Evolutionary conservation across 2,329 filamentous ascomycete species (phyloP), one percentile per base, ranked within the genome.

Genomic region (Diaporthe sp.): DNA sequence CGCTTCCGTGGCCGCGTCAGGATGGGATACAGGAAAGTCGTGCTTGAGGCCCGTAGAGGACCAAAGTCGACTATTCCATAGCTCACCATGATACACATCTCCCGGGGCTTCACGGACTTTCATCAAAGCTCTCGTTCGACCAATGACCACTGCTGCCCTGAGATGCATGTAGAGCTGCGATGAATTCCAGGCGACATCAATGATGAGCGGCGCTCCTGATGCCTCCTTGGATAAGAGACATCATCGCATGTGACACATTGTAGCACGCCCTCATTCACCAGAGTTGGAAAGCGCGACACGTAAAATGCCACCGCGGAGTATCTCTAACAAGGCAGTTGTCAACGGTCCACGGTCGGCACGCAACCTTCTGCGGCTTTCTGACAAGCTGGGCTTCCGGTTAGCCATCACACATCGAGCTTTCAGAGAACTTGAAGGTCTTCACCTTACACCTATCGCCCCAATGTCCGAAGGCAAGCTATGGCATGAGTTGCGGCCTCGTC

Each of bases 231-330:
- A 9, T 25, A 15, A 1, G 4, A 55, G 25, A 31, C 25, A 19
- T 42, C 34, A 42, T 61, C 34, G 57, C 4, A 25, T 42, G 22
- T 55, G 25, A 55, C 17, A 37, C 28, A 19, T 22, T 28, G 55
- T 34, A 58, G 31, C 28, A 58, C 55, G 31, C 28, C 10, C n/a
- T 34, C 28, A 34, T 34, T 31, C 55, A 1, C 37, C n/a, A 28
- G 15, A 62, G 53, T 37, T 49, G n/a, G 37, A 57, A 73, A 62
- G 70, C 59, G 34, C 61, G 46, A 53, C 42, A 28, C 15, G 51
- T 44, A 28, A 44, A 37, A 6, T n/a, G 37, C 34, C 19, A 13
- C n/a, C 19, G 49, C n/a, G 44, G 58, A 22, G 22, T 49, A 25
- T 25, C 51, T 44, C 49, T 13, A 62, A 19, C 22, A 25, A 10